Percentiles rank a stretch among this genome's conserved stretches.
These are phyloP conservation scores for Brassica carinata DNA, from an alignment of 345 rosid species.

Conservation along the genomic window DNA sequence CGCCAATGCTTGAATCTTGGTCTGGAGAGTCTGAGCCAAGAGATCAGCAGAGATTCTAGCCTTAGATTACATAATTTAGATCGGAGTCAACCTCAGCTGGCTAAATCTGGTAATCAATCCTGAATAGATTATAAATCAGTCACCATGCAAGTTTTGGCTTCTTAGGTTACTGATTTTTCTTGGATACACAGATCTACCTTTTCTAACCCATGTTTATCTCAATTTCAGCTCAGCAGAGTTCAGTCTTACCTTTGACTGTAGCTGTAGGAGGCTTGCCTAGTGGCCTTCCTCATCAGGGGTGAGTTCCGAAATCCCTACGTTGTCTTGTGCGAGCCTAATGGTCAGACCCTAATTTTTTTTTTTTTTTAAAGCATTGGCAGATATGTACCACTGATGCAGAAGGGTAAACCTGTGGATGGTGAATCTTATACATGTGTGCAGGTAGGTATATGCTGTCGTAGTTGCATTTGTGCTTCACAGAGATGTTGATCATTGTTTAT, in stretches of 20 bases:
- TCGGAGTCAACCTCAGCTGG: conserved; percentile 38
- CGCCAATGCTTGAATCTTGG: conserved; percentile 42
- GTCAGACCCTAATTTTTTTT: neutral
- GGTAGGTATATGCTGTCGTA: conserved; percentile 51
- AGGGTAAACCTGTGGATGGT: conserved; percentile 42
- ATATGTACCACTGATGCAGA: conserved; percentile 40
- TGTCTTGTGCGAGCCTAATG: conserved; percentile 23
- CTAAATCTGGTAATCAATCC: conserved; percentile 41
- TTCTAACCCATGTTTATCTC: neutral
- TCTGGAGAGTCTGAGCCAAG: conserved; percentile 43
- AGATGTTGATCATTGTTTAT: conserved; percentile 6
- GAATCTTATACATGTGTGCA: conserved; percentile 38
- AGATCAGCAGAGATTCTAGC: conserved; percentile 25
- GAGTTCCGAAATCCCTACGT: conserved; percentile 25
- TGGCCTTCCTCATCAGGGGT: conserved; percentile 50
- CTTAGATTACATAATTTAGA: conserved; percentile 15
- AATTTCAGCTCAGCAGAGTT: conserved; percentile 44
- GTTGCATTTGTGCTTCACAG: neutral
- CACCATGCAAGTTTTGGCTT: conserved; percentile 4
- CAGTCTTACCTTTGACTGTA: conserved; percentile 41
- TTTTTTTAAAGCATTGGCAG: conserved; percentile 33
- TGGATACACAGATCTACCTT: neutral
- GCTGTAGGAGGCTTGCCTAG: conserved; percentile 44
- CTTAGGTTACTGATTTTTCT: neutral
- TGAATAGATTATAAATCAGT: neutral